phyloP scores from a whole-genome alignment of 169 alveolate genomes.

The Amoebophrya sp. region DNA sequence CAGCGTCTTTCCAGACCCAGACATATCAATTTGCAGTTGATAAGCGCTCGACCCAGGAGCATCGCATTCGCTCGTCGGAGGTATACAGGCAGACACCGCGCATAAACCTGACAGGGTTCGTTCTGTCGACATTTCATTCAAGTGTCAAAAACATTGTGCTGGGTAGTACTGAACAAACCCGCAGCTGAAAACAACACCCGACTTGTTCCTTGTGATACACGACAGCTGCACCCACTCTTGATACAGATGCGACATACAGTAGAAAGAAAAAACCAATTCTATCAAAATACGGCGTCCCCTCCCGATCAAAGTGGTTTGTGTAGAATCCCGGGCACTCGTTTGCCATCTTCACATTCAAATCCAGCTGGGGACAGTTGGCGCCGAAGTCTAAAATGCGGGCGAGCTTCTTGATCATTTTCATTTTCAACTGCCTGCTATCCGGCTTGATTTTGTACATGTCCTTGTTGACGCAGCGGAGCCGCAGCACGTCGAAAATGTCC shows the following conservation, averaged over 20 bases:
- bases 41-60: neutral
- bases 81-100: neutral
- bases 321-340: neutral
- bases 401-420: neutral
- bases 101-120: neutral
- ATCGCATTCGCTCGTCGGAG: neutral
- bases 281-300: neutral
- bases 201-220: too few relatives aligned
- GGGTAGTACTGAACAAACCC: too few relatives aligned
- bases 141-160: too few relatives aligned
- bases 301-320: neutral
- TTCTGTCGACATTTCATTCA: too few relatives aligned
- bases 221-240: too few relatives aligned
- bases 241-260: too few relatives aligned
- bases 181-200: too few relatives aligned
- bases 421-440: neutral
- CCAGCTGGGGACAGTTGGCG: neutral
- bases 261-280: too few relatives aligned
- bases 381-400: neutral
- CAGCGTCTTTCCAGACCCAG: too few relatives aligned
- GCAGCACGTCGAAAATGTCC: neutral
- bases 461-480: neutral
- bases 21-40: too few relatives aligned
- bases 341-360: neutral
- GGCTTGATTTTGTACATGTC: neutral